phyloP scores from a whole-genome alignment of 1,284 basidiomycete species.

The Cryptococcus sp. region DNA sequence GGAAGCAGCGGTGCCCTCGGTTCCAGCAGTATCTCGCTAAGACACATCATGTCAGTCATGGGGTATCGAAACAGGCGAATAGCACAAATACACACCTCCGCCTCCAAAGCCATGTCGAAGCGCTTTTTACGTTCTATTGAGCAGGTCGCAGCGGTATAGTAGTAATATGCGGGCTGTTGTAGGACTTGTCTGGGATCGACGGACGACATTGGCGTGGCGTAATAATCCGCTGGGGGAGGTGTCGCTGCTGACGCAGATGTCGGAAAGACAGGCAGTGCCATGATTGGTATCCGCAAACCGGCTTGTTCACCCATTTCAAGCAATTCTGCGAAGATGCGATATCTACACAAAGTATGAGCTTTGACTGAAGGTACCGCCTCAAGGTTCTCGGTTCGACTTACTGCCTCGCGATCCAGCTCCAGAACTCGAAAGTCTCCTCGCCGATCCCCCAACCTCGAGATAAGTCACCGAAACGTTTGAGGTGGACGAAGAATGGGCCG shows the following conservation, averaged over 20 bases:
- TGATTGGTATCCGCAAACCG: conserved; percentile 66
- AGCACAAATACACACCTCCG: conserved; percentile 58
- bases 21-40: conserved; percentile 24
- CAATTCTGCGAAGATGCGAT: conserved; percentile 83
- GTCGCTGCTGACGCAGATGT: conserved; percentile 25
- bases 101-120: conserved; percentile 64
- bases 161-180: conserved; percentile 88
- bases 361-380: conserved; percentile 62
- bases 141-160: conserved; percentile 80
- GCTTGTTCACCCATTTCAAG: conserved; percentile 75
- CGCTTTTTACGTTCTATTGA: conserved; percentile 71
- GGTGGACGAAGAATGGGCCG: conserved; percentile 77
- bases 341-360: conserved; percentile 55
- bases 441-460: conserved; percentile 94
- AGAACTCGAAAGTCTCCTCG: conserved; percentile 94
- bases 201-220: conserved; percentile 44
- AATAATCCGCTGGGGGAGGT: conserved; percentile 35
- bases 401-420: conserved; percentile 95
- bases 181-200: conserved; percentile 59
- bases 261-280: conserved; percentile 45
- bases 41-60: conserved; percentile 4
- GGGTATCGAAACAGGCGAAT: neutral
- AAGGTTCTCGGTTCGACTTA: conserved; percentile 53
- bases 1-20: conserved; percentile 33
- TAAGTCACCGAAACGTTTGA: conserved; percentile 81